A percentile compares a stretch with the other conserved stretches of the same genome.
These are phyloP conservation scores for Ophiostoma montium DNA, from an alignment of 2,329 filamentous ascomycete species.

Conservation along the genomic window DNA sequence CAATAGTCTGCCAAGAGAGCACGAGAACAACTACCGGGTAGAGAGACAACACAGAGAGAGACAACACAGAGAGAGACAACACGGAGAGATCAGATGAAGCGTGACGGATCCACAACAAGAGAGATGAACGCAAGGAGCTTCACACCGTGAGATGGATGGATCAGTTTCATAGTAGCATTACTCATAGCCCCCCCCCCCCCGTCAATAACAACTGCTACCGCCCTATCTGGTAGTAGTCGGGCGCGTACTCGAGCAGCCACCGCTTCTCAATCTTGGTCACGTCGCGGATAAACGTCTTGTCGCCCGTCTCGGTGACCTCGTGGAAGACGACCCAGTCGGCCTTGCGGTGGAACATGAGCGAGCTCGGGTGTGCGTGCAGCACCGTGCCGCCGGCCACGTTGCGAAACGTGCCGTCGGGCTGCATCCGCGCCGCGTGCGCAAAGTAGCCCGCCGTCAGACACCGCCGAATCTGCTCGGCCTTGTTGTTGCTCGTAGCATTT, in stretches of 20 bases:
- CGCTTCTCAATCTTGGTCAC: constrained; percentile 83
- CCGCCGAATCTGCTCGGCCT: constrained; percentile 59
- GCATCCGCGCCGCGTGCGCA: constrained; percentile 85
- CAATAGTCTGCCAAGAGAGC: no score
- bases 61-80: no score
- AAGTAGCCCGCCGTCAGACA: constrained; percentile 88
- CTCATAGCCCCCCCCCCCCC: neutral
- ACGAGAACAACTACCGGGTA: no score
- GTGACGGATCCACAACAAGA: no score
- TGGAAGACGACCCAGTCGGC: constrained; percentile 95
- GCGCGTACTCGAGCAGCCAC: constrained; percentile 85
- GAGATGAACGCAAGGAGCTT: no score
- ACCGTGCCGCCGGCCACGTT: constrained; percentile 68
- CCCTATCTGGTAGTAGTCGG: constrained; percentile 54
- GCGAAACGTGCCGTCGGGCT: constrained; percentile 77
- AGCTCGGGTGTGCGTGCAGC: constrained; percentile 80
- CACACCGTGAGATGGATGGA: no score
- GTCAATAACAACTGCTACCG: no score
- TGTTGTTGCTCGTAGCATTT: neutral
- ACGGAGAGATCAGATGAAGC: no score
- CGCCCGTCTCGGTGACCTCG: constrained; percentile 77
- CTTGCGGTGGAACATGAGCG: constrained; percentile 90
- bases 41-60: no score
- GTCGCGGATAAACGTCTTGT: constrained; percentile 82
- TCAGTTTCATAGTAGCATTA: no score